Evolutionary conservation across 2,329 filamentous ascomycete species (phyloP).

Genomic region (Alternaria arborescens): DNA sequence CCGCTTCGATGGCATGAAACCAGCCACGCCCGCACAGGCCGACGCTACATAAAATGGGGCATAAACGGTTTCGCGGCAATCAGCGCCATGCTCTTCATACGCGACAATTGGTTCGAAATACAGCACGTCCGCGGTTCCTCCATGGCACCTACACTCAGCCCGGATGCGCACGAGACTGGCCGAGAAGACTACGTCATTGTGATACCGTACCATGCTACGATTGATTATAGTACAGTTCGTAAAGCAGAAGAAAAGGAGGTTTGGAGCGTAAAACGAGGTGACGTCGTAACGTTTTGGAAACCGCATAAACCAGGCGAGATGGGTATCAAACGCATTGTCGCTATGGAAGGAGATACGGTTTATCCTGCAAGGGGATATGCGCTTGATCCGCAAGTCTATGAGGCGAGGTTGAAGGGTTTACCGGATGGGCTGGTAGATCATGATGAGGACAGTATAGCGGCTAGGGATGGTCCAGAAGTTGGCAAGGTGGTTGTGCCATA

Average conservation of each 20-base stretch:
- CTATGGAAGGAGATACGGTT: conserved; percentile 79
- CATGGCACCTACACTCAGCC: conserved; percentile 59
- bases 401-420: conserved; percentile 27
- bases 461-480: conserved; percentile 13
- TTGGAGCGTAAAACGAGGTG: conserved; percentile 51
- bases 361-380: conserved; percentile 57
- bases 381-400: conserved; percentile 41
- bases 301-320: conserved; percentile 74
- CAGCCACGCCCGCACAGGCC: conserved; percentile 12
- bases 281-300: conserved; percentile 56
- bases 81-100: conserved; percentile 41
- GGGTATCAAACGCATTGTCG: conserved; percentile 84
- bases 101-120: conserved; percentile 52
- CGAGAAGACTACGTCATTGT: conserved; percentile 51
- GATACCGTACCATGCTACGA: conserved; percentile 26
- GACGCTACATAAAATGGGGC: conserved; percentile 23
- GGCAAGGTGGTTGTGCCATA: conserved; percentile 70
- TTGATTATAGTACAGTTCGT: neutral
- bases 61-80: conserved; percentile 24
- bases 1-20: conserved; percentile 17
- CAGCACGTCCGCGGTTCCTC: conserved; percentile 52
- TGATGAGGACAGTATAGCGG: conserved; percentile 26
- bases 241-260: conserved; percentile 1
- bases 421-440: conserved; percentile 41
- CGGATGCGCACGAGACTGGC: conserved; percentile 52